Percentiles rank a stretch among this genome's conserved stretches.
Conservation (phyloP, 768 basidiomycete genomes). For the Lentinula sp. region DNA sequence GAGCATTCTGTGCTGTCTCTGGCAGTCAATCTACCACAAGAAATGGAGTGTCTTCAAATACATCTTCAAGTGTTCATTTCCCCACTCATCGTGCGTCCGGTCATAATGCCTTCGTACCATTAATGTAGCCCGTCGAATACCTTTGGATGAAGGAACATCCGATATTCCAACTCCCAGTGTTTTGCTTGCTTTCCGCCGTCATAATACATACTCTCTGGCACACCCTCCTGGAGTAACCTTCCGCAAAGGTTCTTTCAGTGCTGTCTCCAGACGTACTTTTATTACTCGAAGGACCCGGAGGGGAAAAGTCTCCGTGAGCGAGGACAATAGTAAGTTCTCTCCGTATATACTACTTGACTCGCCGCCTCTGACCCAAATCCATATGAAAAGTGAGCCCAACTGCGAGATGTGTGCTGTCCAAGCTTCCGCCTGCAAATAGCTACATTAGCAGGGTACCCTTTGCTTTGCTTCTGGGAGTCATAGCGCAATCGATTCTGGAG, state of each 20-base stretch:
- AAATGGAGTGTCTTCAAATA: not conserved
- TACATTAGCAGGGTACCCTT: not conserved
- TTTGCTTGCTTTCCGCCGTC: not conserved
- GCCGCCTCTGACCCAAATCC: too few relatives aligned
- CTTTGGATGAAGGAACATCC: not conserved
- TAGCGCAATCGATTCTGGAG: not conserved
- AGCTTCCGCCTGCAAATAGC: not conserved
- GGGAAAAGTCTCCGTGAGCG: not conserved
- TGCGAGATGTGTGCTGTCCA: not conserved
- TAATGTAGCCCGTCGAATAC: too few relatives aligned
- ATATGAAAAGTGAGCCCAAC: too few relatives aligned
- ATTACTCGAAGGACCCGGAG: not conserved
- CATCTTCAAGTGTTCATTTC: not conserved
- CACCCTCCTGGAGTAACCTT: not conserved
- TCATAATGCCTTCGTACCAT: too few relatives aligned
- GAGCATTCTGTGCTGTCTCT: not conserved
- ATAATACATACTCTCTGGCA: too few relatives aligned
- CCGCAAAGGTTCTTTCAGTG: not conserved
- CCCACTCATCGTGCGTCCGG: not conserved
- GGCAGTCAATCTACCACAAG: not conserved
- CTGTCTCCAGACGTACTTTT: not conserved
- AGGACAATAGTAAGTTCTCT: not conserved
- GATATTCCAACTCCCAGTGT: not conserved
- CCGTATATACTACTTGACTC: too few relatives aligned
- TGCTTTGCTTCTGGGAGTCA: not conserved